Evolutionary conservation across 306 rosid species (phyloP).

Genomic region (Hylodesmum podocarpum): DNA sequence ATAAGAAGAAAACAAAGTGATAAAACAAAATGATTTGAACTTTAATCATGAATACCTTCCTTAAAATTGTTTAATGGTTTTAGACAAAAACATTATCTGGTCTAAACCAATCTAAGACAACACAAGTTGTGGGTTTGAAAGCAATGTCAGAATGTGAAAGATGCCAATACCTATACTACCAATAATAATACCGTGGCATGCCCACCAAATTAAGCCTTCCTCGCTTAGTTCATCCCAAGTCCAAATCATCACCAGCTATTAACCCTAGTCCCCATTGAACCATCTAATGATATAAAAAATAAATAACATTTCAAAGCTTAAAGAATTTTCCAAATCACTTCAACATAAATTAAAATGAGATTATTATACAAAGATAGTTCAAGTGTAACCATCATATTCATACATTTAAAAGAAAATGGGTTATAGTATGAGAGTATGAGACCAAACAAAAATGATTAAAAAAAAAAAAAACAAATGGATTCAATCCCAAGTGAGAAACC

Average conservation of each 20-base stretch:
- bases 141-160: not conserved
- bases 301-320: not conserved
- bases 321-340: not conserved
- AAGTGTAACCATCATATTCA: not conserved
- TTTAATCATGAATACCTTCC: not conserved
- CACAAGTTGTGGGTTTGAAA: not conserved
- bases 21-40: not conserved
- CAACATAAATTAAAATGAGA: not conserved
- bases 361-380: not conserved
- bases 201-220: constrained; percentile 27
- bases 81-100: constrained; percentile 1
- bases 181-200: not conserved
- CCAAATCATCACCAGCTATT: constrained; percentile 6
- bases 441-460: not conserved
- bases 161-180: not conserved
- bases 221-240: constrained; percentile 20
- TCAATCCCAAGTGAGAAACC: not conserved
- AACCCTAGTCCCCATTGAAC: not conserved
- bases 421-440: not conserved
- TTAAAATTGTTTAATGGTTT: not conserved
- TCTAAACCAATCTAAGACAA: not conserved
- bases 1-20: constrained; percentile 3
- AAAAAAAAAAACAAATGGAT: not conserved
- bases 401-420: not conserved
- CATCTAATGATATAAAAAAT: not conserved